Evolutionary conservation across 305 asterid genomes (phyloP).

Genomic region (Plantago lanceolata): DNA sequence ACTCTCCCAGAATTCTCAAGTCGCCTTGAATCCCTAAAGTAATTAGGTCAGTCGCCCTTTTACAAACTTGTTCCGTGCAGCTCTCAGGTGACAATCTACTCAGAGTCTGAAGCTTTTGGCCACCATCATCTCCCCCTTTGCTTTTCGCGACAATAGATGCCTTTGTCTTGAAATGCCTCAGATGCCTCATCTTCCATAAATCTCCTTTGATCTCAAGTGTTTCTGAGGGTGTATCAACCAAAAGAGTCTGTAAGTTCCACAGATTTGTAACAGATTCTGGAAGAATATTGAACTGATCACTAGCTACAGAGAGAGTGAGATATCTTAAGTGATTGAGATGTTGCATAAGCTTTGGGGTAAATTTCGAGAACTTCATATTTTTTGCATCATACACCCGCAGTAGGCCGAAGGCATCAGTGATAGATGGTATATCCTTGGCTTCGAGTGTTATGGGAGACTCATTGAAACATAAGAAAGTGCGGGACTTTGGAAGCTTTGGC

Average conservation of each 20-base stretch:
- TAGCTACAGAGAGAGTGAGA: not conserved
- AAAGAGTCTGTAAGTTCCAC: slow-evolving; percentile 1
- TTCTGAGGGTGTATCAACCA: not conserved
- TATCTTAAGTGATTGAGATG: not conserved
- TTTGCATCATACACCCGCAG: not conserved
- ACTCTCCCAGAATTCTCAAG: not conserved
- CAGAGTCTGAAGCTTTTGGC: not conserved
- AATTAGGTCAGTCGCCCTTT: not conserved
- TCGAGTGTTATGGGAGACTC: not conserved
- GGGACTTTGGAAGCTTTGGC: not conserved
- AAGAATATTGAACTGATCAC: not conserved
- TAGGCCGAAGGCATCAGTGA: not conserved
- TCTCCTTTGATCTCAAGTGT: not conserved
- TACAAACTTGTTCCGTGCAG: not conserved
- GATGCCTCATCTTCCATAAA: not conserved
- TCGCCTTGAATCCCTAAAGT: not conserved
- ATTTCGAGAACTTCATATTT: slow-evolving; percentile 1
- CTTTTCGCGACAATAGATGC: not conserved
- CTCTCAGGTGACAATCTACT: slow-evolving; percentile 8
- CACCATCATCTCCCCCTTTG: not conserved
- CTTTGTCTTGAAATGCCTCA: not conserved
- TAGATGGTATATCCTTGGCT: not conserved
- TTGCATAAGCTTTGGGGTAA: not conserved
- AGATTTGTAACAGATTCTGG: not conserved
- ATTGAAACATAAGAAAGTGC: not conserved